Evolutionary conservation across 768 basidiomycete genomes (phyloP).

Genomic region (Suillus cothurnatus): DNA sequence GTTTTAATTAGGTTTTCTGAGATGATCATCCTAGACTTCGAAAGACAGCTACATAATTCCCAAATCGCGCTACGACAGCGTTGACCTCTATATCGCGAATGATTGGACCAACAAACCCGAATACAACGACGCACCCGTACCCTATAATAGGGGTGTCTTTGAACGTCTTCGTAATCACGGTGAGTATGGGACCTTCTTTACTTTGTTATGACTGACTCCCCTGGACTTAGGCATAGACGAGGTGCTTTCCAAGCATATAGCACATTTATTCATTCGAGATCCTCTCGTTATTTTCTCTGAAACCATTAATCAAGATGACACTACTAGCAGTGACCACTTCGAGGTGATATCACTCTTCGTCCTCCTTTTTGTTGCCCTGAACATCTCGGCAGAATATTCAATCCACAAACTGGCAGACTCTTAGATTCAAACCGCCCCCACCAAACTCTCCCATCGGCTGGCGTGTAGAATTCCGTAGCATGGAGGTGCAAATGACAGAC

Average conservation of each 20-base stretch:
- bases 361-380: slow-evolving; percentile 4
- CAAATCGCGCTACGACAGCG: slow-evolving; percentile 97
- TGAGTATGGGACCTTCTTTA: slow-evolving; percentile 23
- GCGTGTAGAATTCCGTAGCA: slow-evolving; percentile 97
- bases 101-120: slow-evolving; percentile 87
- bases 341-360: slow-evolving; percentile 56
- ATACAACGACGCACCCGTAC: slow-evolving; percentile 88
- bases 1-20: slow-evolving; percentile 11
- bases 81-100: slow-evolving; percentile 89
- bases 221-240: slow-evolving; percentile 73
- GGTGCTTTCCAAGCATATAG: slow-evolving; percentile 85
- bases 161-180: slow-evolving; percentile 77
- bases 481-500: slow-evolving; percentile 99
- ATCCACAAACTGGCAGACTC: slow-evolving; percentile 99
- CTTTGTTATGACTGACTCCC: neutral
- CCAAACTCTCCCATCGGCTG: slow-evolving; percentile 92
- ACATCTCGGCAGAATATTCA: slow-evolving; percentile 76
- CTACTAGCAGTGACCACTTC: slow-evolving; percentile 88
- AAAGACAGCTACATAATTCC: slow-evolving; percentile 79
- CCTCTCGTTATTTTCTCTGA: slow-evolving; percentile 95
- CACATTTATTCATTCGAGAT: slow-evolving; percentile 97
- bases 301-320: slow-evolving; percentile 90
- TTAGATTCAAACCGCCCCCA: slow-evolving; percentile 98
- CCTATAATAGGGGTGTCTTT: slow-evolving; percentile 76
- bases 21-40: slow-evolving; percentile 59